Evolutionary conservation across 2,329 filamentous ascomycete species (phyloP).

Genomic region (Fusarium graminum): DNA sequence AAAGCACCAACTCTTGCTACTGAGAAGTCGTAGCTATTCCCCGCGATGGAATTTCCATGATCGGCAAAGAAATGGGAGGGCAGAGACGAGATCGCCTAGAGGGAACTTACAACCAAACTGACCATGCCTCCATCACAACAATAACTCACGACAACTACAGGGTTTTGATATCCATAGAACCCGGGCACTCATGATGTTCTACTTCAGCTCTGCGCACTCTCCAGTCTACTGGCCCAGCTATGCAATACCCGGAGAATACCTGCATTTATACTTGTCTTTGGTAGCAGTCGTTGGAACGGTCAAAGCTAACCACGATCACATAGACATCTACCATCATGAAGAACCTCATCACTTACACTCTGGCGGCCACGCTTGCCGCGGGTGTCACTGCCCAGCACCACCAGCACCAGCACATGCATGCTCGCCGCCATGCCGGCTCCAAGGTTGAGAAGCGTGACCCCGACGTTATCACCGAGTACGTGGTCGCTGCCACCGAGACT

Average conservation of each 20-base stretch:
- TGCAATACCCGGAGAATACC: background rate
- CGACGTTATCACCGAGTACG: slow-evolving; percentile 64
- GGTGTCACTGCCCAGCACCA: slow-evolving; percentile 71
- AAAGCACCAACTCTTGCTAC: background rate
- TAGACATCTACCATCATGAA: slow-evolving; percentile 60
- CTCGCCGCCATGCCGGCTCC: slow-evolving; percentile 64
- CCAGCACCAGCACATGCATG: slow-evolving; percentile 70
- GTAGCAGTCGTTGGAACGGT: slow-evolving; percentile 15
- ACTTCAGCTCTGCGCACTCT: background rate
- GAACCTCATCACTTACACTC: slow-evolving; percentile 62
- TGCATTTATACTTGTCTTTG: background rate
- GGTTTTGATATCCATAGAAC: background rate
- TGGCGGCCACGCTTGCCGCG: slow-evolving; percentile 66
- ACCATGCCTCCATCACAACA: background rate
- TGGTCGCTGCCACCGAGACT: slow-evolving; percentile 72
- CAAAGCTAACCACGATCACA: slow-evolving; percentile 34
- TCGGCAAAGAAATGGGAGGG: background rate
- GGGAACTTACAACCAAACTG: background rate
- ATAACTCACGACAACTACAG: background rate
- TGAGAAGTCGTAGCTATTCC: background rate
- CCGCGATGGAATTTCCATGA: background rate
- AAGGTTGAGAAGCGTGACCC: slow-evolving; percentile 63
- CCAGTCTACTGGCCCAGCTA: background rate
- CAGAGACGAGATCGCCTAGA: background rate
- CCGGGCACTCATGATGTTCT: background rate